phyloP scores from a whole-genome alignment of 2,329 filamentous ascomycete species.

The Cryphonectria parasitica region DNA sequence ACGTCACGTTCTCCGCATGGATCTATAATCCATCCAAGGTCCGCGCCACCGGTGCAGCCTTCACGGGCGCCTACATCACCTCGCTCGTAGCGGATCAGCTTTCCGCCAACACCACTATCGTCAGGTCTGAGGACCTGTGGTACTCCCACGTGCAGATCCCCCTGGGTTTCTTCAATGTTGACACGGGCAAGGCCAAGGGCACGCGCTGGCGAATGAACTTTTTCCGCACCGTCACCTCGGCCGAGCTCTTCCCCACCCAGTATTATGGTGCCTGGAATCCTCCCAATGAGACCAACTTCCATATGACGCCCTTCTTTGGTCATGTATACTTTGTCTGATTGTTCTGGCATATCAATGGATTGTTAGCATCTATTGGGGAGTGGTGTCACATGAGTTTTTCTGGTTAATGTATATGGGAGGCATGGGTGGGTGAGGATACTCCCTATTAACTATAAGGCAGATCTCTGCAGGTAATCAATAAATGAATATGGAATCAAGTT shows the following conservation, averaged over 20 bases:
- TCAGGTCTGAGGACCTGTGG: slow-evolving; percentile 44
- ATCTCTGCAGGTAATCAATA: neutral
- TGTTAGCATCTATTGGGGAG: neutral
- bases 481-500: neutral
- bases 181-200: slow-evolving; percentile 45
- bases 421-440: no score
- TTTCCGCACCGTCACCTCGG: slow-evolving; percentile 50
- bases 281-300: slow-evolving; percentile 51
- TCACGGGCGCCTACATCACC: slow-evolving; percentile 48
- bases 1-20: slow-evolving; percentile 55
- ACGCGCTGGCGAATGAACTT: slow-evolving; percentile 58
- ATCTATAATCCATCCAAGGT: slow-evolving; percentile 55
- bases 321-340: slow-evolving; percentile 41
- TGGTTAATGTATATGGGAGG: neutral
- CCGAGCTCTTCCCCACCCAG: slow-evolving; percentile 49
- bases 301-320: slow-evolving; percentile 52
- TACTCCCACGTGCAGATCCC: slow-evolving; percentile 47
- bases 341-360: neutral
- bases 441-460: no score
- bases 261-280: slow-evolving; percentile 50
- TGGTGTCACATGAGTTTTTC: neutral
- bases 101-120: slow-evolving; percentile 44
- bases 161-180: slow-evolving; percentile 54
- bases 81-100: slow-evolving; percentile 48
- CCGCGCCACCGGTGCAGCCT: slow-evolving; percentile 44